Evolutionary conservation across 495 filamentous ascomycete species (phyloP).

Genomic region (Hyaloscypha hepaticicola): DNA sequence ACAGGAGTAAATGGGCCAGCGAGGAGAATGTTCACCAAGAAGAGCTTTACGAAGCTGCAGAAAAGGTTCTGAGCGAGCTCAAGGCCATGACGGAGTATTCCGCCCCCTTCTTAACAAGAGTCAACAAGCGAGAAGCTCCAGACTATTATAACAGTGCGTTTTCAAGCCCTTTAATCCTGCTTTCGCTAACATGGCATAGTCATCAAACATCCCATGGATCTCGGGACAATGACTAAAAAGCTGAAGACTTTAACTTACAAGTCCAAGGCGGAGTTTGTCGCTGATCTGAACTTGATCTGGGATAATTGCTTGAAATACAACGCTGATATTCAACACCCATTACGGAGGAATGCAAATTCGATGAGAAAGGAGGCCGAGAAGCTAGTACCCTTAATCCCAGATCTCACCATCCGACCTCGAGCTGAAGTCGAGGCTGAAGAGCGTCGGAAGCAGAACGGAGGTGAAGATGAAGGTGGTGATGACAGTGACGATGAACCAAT

Average conservation of each 20-base stretch:
- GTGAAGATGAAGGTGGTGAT: conserved; percentile 77
- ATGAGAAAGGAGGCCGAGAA: conserved; percentile 98
- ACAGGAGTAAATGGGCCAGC: conserved; percentile 97
- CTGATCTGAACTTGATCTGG: conserved; percentile 94
- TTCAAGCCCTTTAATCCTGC: neutral
- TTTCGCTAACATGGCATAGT: conserved; percentile 48
- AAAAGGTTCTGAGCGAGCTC: conserved; percentile 93
- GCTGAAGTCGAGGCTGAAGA: conserved; percentile 98
- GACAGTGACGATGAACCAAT: conserved; percentile 98
- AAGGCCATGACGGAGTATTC: conserved; percentile 98
- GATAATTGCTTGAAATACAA: conserved; percentile 95
- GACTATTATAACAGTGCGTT: conserved; percentile 86
- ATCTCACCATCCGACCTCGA: conserved; percentile 82
- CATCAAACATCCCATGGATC: conserved; percentile 97
- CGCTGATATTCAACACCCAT: conserved; percentile 77
- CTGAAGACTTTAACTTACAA: conserved; percentile 83
- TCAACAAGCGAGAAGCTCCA: conserved; percentile 94
- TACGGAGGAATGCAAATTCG: conserved; percentile 89
- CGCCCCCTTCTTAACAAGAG: conserved; percentile 83
- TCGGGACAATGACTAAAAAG: conserved; percentile 98
- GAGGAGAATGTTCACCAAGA: conserved; percentile 97
- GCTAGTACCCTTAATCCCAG: conserved; percentile 90
- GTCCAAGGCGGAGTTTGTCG: conserved; percentile 92
- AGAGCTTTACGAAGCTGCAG: conserved; percentile 93
- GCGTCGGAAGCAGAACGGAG: conserved; percentile 70